phyloP scores from a whole-genome alignment of 2,329 filamentous ascomycete species.

The Pyricularia sp. region DNA sequence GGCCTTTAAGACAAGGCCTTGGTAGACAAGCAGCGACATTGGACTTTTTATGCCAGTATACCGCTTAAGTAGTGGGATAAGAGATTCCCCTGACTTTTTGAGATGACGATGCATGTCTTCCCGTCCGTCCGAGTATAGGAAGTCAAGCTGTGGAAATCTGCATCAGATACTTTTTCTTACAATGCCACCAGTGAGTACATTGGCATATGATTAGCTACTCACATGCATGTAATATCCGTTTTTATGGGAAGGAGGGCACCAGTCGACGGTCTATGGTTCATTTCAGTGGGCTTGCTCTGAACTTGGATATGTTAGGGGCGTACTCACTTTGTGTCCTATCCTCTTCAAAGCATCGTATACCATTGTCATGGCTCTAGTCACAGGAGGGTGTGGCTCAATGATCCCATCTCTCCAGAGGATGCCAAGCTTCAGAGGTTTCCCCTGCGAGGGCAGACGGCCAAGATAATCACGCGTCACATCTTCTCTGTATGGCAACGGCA shows the following conservation, averaged over 20 bases:
- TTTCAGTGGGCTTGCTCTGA: neutral
- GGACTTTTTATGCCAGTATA: neutral
- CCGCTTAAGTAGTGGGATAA: neutral
- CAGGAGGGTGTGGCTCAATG: neutral
- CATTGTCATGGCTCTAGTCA: neutral
- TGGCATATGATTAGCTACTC: neutral
- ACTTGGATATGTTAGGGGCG: neutral
- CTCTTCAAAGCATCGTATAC: neutral
- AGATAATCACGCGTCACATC: neutral
- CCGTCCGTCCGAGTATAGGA: neutral
- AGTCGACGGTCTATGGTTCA: neutral
- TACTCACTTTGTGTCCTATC: neutral
- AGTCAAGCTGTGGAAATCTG: neutral
- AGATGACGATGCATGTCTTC: neutral
- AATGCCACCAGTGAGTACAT: neutral
- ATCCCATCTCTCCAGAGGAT: neutral
- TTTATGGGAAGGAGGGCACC: neutral
- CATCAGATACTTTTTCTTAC: neutral
- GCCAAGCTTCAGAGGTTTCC: neutral
- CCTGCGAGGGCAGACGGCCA: neutral
- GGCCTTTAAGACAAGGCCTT: neutral
- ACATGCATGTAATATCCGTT: neutral
- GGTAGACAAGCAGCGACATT: neutral
- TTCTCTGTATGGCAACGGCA: constrained; percentile 46
- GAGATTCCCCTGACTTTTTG: neutral